These are phyloP conservation scores for Exophiala bonariae DNA, from an alignment of 2,329 filamentous ascomycete genomes.

Conservation along the genomic window DNA sequence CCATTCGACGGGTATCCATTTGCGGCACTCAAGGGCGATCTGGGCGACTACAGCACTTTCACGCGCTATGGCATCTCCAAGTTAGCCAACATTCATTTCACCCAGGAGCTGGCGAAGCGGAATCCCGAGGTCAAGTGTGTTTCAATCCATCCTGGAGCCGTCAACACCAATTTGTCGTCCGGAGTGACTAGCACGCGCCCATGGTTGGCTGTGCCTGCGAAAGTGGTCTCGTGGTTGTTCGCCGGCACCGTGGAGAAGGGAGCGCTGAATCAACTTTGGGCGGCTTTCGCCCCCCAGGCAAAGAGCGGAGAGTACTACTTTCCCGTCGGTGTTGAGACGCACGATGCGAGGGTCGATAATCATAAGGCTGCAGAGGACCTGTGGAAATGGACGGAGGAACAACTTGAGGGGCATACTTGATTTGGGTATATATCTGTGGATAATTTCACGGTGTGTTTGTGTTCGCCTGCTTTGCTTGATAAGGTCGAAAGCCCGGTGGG, in stretches of 20 bases:
- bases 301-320: conserved; percentile 43
- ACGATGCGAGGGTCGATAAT: conserved; percentile 34
- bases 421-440: too few species aligned
- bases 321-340: conserved; percentile 36
- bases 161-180: conserved; percentile 50
- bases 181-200: conserved; percentile 56
- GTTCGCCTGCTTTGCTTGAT: too few species aligned
- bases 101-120: conserved; percentile 39
- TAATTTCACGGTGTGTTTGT: too few species aligned
- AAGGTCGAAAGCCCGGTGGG: too few species aligned
- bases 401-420: conserved; percentile 21
- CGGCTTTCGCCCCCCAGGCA: conserved; percentile 33
- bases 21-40: conserved; percentile 13
- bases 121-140: conserved; percentile 47
- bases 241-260: conserved; percentile 30
- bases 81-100: conserved; percentile 51
- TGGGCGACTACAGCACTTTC: conserved; percentile 2
- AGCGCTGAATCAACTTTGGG: conserved; percentile 44
- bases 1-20: conserved; percentile 23
- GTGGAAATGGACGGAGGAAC: conserved; percentile 46
- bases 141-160: conserved; percentile 50
- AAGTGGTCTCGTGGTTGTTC: background rate
- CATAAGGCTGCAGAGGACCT: conserved; percentile 33
- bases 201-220: background rate
- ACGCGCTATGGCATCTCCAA: conserved; percentile 50